Conservation (phyloP, 495 filamentous ascomycete genomes). For the Xylaria grammica region DNA sequence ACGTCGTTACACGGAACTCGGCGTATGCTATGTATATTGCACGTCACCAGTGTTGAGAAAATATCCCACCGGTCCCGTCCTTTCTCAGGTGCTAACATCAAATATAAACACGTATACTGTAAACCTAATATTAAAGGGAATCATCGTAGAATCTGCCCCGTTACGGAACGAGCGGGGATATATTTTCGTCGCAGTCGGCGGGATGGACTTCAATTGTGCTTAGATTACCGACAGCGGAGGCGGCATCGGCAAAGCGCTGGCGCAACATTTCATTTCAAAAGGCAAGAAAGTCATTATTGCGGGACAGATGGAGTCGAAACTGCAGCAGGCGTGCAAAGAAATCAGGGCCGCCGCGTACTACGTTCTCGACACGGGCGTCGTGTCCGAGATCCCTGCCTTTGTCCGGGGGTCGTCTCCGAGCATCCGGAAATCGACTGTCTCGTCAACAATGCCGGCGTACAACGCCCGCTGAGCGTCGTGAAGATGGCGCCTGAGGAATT, state of each 20-base stretch:
- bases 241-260: constrained; percentile 52
- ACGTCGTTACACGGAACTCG: too few relatives aligned
- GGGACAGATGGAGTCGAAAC: constrained; percentile 52
- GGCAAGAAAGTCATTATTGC: constrained; percentile 54
- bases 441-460: constrained; percentile 46
- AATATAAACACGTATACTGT: too few relatives aligned
- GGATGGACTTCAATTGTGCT: constrained; percentile 42
- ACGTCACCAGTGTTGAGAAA: too few relatives aligned
- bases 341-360: constrained; percentile 47
- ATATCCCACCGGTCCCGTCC: too few relatives aligned
- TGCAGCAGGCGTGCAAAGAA: constrained; percentile 41
- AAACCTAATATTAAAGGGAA: too few relatives aligned
- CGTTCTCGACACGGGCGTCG: constrained; percentile 50
- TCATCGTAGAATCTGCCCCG: not conserved
- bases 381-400: constrained; percentile 41
- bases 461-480: constrained; percentile 38
- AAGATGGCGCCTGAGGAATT: constrained; percentile 31
- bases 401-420: constrained; percentile 40
- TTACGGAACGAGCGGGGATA: not conserved
- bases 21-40: too few relatives aligned
- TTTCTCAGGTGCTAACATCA: too few relatives aligned
- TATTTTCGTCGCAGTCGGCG: not conserved
- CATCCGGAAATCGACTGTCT: constrained; percentile 56
- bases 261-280: constrained; percentile 44
- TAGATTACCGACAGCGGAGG: constrained; percentile 53